Base-by-base conservation (phyloP, 2,329 filamentous ascomycete genomes). In the Aaosphaeria arxii region DNA sequence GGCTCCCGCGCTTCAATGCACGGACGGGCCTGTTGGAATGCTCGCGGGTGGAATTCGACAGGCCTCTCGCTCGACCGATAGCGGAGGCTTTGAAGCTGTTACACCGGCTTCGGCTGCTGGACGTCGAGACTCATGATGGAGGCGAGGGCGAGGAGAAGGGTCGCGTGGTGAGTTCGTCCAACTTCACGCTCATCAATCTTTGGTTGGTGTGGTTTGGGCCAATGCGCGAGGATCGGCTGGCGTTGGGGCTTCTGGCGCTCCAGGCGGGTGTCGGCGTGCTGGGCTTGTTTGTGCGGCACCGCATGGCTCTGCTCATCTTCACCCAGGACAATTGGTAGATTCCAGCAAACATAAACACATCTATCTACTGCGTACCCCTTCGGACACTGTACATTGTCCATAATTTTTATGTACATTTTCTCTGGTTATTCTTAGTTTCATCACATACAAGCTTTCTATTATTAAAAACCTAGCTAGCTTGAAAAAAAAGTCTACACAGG, bases 141-240 rank as follows among this genome's bases (percentile, higher is more conserved):
- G 89, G 88, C 6, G 17, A 24, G 17, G 17, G 17, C 17, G 17
- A 24, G 17, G 17, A 24, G 17, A 36, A 36, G n/a, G 89, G 88
- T 6, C 74, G 78, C 56, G 87, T 97, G 59, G 75, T 83, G 28
- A 87, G 94, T 71, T 92, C 86, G 17, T 90, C 84, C 55, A 99
- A 99, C 71, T 80, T 99, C 54, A 99, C 94, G 6, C 81, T 99
- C 42, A 78, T 99, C 57, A 99, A 99, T 67, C 79, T 99, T 47
- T 99, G 92, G 92, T 77, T 99, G 53, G 89, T 97, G 44, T 95
- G 91, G 89, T 86, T 91, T 67, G 94, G 94, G 0, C 91, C 94
- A 3, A 82, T 95, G 78, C 82, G 88, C 53, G 94, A 99, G 70
- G 88, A 96, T 71, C 80, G 83, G 41, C 77, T 99, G 46, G 89